These are phyloP conservation scores for Arthroderma uncinatum DNA, from an alignment of 2,329 filamentous ascomycete species.

Conservation along the genomic window DNA sequence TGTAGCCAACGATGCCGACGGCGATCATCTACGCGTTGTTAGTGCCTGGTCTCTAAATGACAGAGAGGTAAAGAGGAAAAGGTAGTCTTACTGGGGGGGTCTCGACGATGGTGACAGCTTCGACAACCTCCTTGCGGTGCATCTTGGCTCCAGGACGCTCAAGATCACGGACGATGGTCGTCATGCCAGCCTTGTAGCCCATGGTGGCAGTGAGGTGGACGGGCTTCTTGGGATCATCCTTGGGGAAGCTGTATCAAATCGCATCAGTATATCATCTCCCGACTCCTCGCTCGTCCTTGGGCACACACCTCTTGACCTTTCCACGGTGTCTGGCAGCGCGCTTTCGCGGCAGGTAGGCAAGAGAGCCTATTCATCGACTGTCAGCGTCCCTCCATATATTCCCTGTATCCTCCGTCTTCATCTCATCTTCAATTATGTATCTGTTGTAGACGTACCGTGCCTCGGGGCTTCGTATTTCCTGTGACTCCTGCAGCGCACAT, in stretches of 20 bases:
- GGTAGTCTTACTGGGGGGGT: slow-evolving; percentile 73
- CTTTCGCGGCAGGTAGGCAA: slow-evolving; percentile 83
- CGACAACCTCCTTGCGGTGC: slow-evolving; percentile 97
- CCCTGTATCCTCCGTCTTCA: not conserved
- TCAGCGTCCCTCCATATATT: not conserved
- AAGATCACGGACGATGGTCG: slow-evolving; percentile 97
- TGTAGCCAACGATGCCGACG: slow-evolving; percentile 99
- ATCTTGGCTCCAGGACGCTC: slow-evolving; percentile 98
- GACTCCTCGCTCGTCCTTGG: not conserved
- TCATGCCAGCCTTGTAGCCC: slow-evolving; percentile 99
- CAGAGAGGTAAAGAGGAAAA: no score
- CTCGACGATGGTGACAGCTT: slow-evolving; percentile 79
- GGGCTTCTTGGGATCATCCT: slow-evolving; percentile 99
- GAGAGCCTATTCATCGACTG: slow-evolving; percentile 43
- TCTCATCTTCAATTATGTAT: not conserved
- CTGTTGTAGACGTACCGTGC: slow-evolving; percentile 66
- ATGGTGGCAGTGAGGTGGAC: slow-evolving; percentile 96
- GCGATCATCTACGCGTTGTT: slow-evolving; percentile 71
- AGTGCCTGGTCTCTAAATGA: not conserved
- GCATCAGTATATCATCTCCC: slow-evolving; percentile 8
- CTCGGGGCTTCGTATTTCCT: slow-evolving; percentile 76
- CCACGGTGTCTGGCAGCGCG: slow-evolving; percentile 86
- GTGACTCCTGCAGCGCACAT: slow-evolving; percentile 39
- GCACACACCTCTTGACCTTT: slow-evolving; percentile 91
- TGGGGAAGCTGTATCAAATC: slow-evolving; percentile 66